A percentile compares a stretch with the other conserved stretches of the same genome.
Conservation (phyloP, 148 eudicot species). For the Linanthus parryae region DNA sequence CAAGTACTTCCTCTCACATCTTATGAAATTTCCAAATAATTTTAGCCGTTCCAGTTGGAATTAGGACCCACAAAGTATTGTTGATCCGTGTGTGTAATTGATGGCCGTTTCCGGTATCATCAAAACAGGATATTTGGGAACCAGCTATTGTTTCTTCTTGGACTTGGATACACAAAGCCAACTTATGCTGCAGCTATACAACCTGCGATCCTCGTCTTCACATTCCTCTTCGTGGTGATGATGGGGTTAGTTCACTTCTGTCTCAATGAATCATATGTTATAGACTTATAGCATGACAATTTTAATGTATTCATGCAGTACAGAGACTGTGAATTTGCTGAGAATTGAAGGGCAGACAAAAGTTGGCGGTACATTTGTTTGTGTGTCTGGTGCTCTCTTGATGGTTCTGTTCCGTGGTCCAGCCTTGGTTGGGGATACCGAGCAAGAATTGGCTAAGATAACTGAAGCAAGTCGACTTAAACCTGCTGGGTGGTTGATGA, state of each 20-base stretch:
- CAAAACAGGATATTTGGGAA: conserved; percentile 81
- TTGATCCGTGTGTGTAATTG: too few species aligned
- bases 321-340: conserved; percentile 83
- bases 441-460: conserved; percentile 27
- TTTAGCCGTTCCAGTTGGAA: too few species aligned
- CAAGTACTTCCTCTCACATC: too few species aligned
- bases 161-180: conserved; percentile 95
- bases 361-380: conserved; percentile 75
- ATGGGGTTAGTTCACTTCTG: conserved; percentile 70
- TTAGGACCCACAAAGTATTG: too few species aligned
- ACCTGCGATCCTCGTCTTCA: conserved; percentile 95
- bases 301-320: conserved; percentile 77
- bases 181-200: conserved; percentile 96
- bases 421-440: conserved; percentile 51
- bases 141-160: conserved; percentile 91
- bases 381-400: conserved; percentile 82
- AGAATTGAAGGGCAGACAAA: conserved; percentile 76
- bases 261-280: too few species aligned
- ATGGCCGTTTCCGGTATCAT: too few species aligned
- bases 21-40: too few species aligned
- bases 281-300: conserved; percentile 13
- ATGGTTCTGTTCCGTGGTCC: conserved; percentile 91
- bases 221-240: conserved; percentile 65
- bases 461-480: conserved; percentile 72
- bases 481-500: conserved; percentile 74